Percentiles rank a stretch among this genome's conserved stretches.
Evolutionary conservation across 1,139 yeast species (phyloP).

Genomic region (Blastobotrys elegans): DNA sequence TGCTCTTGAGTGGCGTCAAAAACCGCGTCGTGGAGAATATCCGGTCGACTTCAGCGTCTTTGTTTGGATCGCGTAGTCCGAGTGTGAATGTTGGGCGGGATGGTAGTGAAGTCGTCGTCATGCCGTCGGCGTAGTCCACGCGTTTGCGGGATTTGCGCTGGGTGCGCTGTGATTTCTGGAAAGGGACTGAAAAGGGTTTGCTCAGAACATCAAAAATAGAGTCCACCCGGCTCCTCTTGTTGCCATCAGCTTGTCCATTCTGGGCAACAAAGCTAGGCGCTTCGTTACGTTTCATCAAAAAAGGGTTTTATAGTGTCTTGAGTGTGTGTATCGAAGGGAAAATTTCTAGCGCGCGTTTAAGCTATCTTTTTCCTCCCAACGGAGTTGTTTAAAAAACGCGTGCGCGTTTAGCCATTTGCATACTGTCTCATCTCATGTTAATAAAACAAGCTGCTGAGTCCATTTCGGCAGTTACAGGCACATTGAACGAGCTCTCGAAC

Average conservation of each 20-base stretch:
- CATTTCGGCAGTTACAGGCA: no score
- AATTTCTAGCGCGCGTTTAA: no score
- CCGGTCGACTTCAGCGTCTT: constrained; percentile 20
- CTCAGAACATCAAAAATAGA: constrained; percentile 13
- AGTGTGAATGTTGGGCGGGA: constrained; percentile 1
- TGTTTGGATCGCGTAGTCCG: constrained; percentile 6
- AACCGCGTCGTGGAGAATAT: constrained; percentile 31
- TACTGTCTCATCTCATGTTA: no score
- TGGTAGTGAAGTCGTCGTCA: not conserved
- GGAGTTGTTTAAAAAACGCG: no score
- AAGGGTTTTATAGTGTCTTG: no score
- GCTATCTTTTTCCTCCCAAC: no score
- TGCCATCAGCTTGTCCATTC: not conserved
- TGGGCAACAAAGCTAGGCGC: constrained; percentile 11
- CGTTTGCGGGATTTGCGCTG: constrained; percentile 14
- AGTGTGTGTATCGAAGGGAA: no score
- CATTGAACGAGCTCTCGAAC: no score
- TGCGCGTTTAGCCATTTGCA: no score
- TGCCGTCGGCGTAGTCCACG: constrained; percentile 21
- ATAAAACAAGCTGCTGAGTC: no score
- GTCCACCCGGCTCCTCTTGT: not conserved
- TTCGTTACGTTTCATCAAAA: constrained; percentile 15
- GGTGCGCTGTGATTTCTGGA: constrained; percentile 9
- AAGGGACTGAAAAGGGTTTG: constrained; percentile 29
- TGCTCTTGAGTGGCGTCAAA: constrained; percentile 36